These are phyloP conservation scores for Panicum virgatum DNA, from an alignment of 202 grass and related monocot genomes.

Conservation along the genomic window DNA sequence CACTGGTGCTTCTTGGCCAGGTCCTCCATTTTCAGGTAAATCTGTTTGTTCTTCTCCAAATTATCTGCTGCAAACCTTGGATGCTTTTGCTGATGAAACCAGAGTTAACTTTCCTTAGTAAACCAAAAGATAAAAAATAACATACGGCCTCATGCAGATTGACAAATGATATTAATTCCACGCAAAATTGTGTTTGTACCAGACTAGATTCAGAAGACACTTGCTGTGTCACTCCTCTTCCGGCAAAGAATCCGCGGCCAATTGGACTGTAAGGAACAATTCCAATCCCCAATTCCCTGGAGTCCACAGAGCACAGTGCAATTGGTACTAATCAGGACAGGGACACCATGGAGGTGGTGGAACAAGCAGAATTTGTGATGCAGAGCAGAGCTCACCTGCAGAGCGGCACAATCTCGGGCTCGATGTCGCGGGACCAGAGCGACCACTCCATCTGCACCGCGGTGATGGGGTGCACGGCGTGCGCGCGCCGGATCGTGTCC, in stretches of 20 bases:
- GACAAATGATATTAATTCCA: not conserved
- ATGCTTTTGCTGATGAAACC: constrained; percentile 35
- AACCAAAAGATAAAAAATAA: not conserved
- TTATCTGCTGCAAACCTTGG: constrained; percentile 66
- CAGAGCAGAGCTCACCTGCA: constrained; percentile 46
- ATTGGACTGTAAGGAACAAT: constrained; percentile 77
- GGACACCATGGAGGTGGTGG: not conserved
- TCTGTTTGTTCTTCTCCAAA: constrained; percentile 71
- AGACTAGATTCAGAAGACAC: constrained; percentile 35
- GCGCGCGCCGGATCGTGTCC: constrained; percentile 66
- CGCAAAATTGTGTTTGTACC: not conserved
- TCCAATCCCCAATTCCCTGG: constrained; percentile 74
- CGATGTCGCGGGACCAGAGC: constrained; percentile 81
- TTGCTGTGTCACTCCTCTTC: constrained; percentile 53
- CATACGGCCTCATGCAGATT: not conserved
- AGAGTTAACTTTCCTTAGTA: constrained; percentile 1
- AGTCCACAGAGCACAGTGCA: not conserved
- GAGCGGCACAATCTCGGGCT: constrained; percentile 70
- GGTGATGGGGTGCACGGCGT: constrained; percentile 69
- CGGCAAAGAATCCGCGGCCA: constrained; percentile 69
- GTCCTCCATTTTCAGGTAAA: constrained; percentile 57
- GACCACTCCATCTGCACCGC: constrained; percentile 92
- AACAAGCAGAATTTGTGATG: not conserved
- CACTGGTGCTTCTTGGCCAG: constrained; percentile 60
- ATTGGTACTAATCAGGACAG: not conserved